These are phyloP conservation scores for Pyronema domesticum DNA, from an alignment of 495 filamentous ascomycete genomes.

Conservation along the genomic window DNA sequence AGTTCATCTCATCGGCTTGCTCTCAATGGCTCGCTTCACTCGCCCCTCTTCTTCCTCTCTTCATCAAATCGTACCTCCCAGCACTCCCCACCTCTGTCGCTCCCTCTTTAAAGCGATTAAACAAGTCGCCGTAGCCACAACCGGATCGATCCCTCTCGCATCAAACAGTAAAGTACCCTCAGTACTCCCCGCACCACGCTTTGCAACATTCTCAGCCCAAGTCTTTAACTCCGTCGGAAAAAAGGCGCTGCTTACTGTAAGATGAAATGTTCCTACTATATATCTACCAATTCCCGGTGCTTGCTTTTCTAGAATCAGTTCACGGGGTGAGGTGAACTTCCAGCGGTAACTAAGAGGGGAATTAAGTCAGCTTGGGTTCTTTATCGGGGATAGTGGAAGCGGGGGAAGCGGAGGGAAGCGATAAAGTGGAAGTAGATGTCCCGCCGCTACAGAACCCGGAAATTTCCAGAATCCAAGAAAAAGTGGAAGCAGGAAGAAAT, in stretches of 20 bases:
- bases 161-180: conserved; percentile 17
- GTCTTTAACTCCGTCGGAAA: not conserved
- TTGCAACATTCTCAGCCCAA: not conserved
- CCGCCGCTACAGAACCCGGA: no score
- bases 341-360: conserved; percentile 1
- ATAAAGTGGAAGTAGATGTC: no score
- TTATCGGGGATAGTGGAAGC: not conserved
- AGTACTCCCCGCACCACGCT: not conserved
- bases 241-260: conserved; percentile 12
- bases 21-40: no score
- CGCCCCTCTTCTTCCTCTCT: not conserved
- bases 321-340: not conserved
- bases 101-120: conserved; percentile 18
- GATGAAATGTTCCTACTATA: conserved; percentile 14
- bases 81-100: conserved; percentile 12
- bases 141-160: conserved; percentile 13
- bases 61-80: conserved; percentile 10
- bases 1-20: no score
- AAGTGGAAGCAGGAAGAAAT: no score
- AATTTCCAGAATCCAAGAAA: no score
- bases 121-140: conserved; percentile 11
- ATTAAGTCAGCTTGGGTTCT: not conserved
- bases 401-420: not conserved
- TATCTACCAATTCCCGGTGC: conserved; percentile 8
- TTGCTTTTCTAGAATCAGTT: conserved; percentile 6